Conservation (phyloP, 78 protist genomes). For the Dictyostelium discoideum region dicty_2.7 NC_007088.5:2545001-2545500, state of each 20-base stretch:
- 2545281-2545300: conserved; percentile 20
- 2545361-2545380: conserved; percentile 8
- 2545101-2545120: neutral
- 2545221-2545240: conserved; percentile 24
- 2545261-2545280: conserved; percentile 45
- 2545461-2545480: conserved; percentile 22
- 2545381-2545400: conserved; percentile 55
- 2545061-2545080: conserved; percentile 37
- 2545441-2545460: neutral
- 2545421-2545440: neutral
- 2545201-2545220: neutral
- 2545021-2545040: conserved; percentile 1
- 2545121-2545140: neutral
- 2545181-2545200: conserved; percentile 4
- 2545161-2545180: neutral
- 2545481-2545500: conserved; percentile 12
- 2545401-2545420: conserved; percentile 43
- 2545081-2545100: neutral
- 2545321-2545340: conserved; percentile 60
- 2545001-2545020: conserved; percentile 46
- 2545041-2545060: conserved; percentile 35
- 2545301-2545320: neutral
- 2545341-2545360: conserved; percentile 12
- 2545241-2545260: conserved; percentile 56
- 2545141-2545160: neutral